Percentiles rank a stretch among this genome's conserved stretches.
Evolutionary conservation across 331 rosid genomes (phyloP).

Genomic region (Quercus lobata): DNA sequence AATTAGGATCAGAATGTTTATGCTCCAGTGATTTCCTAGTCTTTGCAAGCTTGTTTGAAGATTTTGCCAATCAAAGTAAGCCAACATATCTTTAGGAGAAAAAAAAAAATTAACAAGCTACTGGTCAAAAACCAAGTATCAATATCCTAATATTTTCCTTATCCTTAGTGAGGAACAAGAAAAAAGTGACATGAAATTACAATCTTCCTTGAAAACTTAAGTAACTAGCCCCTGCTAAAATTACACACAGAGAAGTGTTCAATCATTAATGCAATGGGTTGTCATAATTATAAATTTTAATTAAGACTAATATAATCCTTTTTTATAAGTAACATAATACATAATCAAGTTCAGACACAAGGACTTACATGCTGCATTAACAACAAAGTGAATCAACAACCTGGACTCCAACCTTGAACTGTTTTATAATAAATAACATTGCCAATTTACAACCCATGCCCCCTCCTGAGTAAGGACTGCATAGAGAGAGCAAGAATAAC

Average conservation of each 20-base stretch:
- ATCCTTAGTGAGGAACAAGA: not conserved
- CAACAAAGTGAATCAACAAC: not conserved
- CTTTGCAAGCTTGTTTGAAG: constrained; percentile 4
- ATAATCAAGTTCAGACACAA: not conserved
- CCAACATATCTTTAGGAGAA: not conserved
- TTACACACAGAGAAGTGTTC: not conserved
- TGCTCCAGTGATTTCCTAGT: not conserved
- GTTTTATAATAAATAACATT: not conserved
- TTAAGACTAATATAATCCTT: not conserved
- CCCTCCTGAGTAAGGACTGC: not conserved
- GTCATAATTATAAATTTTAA: not conserved
- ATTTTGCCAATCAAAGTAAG: constrained; percentile 9
- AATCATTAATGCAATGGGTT: not conserved
- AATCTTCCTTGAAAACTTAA: not conserved
- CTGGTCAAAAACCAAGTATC: not conserved
- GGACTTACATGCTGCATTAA: not conserved
- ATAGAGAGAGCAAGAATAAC: not conserved
- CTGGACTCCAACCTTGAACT: not conserved
- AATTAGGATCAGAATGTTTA: not conserved
- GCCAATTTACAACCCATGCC: not conserved
- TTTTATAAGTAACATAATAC: not conserved
- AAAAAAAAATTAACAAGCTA: not conserved
- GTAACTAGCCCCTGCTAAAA: not conserved
- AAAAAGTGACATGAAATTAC: not conserved
- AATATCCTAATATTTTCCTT: not conserved